Base-by-base conservation (phyloP, 1,284 basidiomycete genomes). In the Microbotryomycetes sp. region DNA sequence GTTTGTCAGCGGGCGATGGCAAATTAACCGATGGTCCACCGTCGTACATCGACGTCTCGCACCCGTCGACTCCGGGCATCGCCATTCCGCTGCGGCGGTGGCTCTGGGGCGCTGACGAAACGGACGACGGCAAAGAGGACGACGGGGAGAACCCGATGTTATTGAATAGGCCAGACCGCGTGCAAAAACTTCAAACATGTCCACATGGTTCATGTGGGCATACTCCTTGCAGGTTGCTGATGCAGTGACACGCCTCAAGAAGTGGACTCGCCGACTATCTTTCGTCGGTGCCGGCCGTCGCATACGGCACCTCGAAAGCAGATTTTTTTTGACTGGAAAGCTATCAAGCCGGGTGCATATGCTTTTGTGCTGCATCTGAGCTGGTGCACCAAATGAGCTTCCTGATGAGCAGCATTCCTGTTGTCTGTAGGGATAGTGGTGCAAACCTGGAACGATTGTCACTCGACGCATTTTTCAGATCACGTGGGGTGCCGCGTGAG, bases 11-110 rank as follows among this genome's bases (percentile, higher is more conserved):
- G 9, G 29, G 18, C 18, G 50, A 52, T 11, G 24, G 50, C 50
- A n/a, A 24, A n/a, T n/a, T 6, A n/a, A 18, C 50, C 21, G 28
- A n/a, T 11, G n/a, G 7, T 28, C 23, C 9, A 5, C 4, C 21
- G 28, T 49, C 51, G 15, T 35, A 31, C 11, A 13, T 16, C 46
- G 57, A 63, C n/a, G 18, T 26, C 11, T 66, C 65, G 2, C 56
- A 66, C 5, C 67, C 64, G 0, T 68, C 67, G 5, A 68, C 67
- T 11, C 67, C 67, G 0, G 67, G 67, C 3, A 53, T 68, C 23
- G 57, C 51, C 1, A 58, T 59, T 18, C 67, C 67, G 1, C 9
- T 63, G 5, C 59, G 56, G 1, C 9, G 26, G 3, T 68, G 67
- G 67, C 50, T 68, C 31, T 68, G 56, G 61, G 57, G 65, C 0